Evolutionary conservation across 768 basidiomycete genomes (phyloP).

Genomic region (Termitomyces sp.): DNA sequence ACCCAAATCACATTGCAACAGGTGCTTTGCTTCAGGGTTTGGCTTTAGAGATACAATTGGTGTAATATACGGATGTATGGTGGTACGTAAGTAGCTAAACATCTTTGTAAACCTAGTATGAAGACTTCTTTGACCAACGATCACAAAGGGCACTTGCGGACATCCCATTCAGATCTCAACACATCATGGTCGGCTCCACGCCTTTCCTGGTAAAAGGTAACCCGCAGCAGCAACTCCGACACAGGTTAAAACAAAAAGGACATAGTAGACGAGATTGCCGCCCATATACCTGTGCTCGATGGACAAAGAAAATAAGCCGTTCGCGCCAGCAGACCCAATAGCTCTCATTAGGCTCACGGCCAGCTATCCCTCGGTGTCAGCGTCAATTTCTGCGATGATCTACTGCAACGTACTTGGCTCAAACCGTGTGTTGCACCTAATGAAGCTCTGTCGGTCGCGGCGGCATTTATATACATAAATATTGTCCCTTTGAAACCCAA

Average conservation of each 20-base stretch:
- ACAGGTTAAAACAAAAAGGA: conserved; percentile 26
- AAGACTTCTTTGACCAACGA: too few relatives aligned
- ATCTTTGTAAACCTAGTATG: too few relatives aligned
- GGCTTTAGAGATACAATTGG: too few relatives aligned
- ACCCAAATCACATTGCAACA: too few relatives aligned
- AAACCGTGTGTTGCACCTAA: conserved; percentile 67
- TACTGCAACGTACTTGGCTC: conserved; percentile 11
- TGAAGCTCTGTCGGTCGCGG: conserved; percentile 60
- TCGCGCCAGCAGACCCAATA: conserved; percentile 54
- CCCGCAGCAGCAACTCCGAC: conserved; percentile 26
- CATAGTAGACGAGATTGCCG: conserved; percentile 54
- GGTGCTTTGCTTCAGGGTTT: too few relatives aligned
- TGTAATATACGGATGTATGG: too few relatives aligned
- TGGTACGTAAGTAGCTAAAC: too few relatives aligned
- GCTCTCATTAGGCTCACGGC: conserved; percentile 36
- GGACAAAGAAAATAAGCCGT: conserved; percentile 66
- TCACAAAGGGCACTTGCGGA: too few relatives aligned
- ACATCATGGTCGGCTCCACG: too few relatives aligned
- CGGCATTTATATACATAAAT: conserved; percentile 64
- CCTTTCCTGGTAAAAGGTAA: conserved; percentile 29
- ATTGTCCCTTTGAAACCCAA: conserved; percentile 61
- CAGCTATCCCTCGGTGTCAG: conserved; percentile 20
- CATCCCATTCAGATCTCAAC: too few relatives aligned
- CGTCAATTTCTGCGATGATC: not conserved
- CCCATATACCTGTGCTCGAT: conserved; percentile 47